Evolutionary conservation across 1,139 yeast genomes (phyloP).

Genomic region (Yamadazyma atlantica): DNA sequence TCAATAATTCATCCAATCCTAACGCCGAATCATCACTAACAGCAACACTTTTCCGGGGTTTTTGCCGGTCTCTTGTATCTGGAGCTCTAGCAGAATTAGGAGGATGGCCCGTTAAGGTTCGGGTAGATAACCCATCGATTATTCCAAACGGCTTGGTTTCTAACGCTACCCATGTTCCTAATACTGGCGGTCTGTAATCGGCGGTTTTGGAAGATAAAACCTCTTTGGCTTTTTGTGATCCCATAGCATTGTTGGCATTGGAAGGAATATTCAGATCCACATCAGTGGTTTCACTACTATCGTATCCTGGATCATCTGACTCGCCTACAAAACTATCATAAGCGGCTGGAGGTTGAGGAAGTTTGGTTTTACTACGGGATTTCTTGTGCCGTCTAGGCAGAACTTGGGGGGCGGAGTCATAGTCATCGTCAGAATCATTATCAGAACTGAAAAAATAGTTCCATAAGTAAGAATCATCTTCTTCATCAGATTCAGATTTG

Average conservation of each 20-base stretch:
- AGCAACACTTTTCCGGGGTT: slow-evolving; percentile 22
- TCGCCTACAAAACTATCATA: slow-evolving; percentile 5
- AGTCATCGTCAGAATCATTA: slow-evolving; percentile 34
- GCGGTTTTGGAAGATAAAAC: slow-evolving; percentile 81
- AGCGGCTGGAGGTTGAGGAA: background rate
- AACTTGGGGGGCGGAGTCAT: slow-evolving; percentile 23
- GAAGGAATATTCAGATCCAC: slow-evolving; percentile 73
- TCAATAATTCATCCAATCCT: slow-evolving; percentile 80
- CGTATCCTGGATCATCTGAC: slow-evolving; percentile 23
- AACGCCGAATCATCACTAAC: slow-evolving; percentile 59
- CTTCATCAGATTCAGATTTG: slow-evolving; percentile 27
- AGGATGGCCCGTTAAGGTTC: slow-evolving; percentile 48
- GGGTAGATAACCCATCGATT: slow-evolving; percentile 88
- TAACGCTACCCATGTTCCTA: slow-evolving; percentile 87
- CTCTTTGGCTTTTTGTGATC: slow-evolving; percentile 82
- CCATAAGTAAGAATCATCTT: slow-evolving; percentile 56
- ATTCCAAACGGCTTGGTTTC: slow-evolving; percentile 86
- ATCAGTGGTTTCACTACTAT: slow-evolving; percentile 85
- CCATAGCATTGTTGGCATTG: slow-evolving; percentile 53
- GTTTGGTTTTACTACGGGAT: slow-evolving; percentile 2
- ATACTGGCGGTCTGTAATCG: slow-evolving; percentile 84
- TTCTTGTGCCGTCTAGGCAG: slow-evolving; percentile 1
- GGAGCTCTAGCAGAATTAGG: slow-evolving; percentile 5
- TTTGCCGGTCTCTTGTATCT: slow-evolving; percentile 13
- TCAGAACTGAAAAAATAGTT: slow-evolving; percentile 53